Evolutionary conservation across 2,329 filamentous ascomycete species (phyloP).

Genomic region (Domatiomyces globalis): DNA sequence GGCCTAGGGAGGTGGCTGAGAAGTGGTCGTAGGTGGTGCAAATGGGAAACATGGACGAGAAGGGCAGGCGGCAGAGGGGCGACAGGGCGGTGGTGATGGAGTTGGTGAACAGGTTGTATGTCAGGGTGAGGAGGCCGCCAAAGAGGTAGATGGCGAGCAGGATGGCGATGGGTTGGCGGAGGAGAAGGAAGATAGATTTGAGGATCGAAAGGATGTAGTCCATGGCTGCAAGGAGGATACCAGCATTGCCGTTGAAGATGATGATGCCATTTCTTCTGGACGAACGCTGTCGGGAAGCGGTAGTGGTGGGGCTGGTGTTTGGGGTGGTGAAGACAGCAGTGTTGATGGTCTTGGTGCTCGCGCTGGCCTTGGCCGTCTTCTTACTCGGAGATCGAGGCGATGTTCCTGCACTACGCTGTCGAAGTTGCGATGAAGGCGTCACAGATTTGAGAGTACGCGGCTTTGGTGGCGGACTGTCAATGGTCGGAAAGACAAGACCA

Average conservation of each 20-base stretch:
- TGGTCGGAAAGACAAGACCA: background rate
- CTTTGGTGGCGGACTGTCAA: slow-evolving; percentile 4
- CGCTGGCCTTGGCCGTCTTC: background rate
- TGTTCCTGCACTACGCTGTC: background rate
- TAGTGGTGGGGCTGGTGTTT: background rate
- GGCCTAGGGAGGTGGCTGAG: slow-evolving; percentile 1
- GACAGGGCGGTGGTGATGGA: slow-evolving; percentile 49
- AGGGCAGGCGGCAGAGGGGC: slow-evolving; percentile 57
- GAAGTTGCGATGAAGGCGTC: slow-evolving; percentile 1
- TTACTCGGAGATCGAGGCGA: background rate
- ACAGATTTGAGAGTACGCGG: background rate
- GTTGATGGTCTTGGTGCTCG: background rate
- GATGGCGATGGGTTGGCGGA: slow-evolving; percentile 51
- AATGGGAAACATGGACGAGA: slow-evolving; percentile 48
- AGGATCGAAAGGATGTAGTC: slow-evolving; percentile 13
- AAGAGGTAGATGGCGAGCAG: slow-evolving; percentile 48
- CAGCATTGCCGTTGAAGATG: slow-evolving; percentile 1
- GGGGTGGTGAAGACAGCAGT: too few species aligned
- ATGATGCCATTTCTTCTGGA: slow-evolving; percentile 4
- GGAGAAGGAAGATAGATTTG: slow-evolving; percentile 41
- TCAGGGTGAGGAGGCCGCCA: slow-evolving; percentile 44
- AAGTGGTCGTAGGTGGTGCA: slow-evolving; percentile 29
- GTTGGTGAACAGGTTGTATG: slow-evolving; percentile 47
- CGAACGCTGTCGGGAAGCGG: slow-evolving; percentile 1
- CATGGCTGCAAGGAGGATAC: background rate